Conservation (phyloP, 73 alveolate genomes). For the Tetrahymena elliotti region DNA sequence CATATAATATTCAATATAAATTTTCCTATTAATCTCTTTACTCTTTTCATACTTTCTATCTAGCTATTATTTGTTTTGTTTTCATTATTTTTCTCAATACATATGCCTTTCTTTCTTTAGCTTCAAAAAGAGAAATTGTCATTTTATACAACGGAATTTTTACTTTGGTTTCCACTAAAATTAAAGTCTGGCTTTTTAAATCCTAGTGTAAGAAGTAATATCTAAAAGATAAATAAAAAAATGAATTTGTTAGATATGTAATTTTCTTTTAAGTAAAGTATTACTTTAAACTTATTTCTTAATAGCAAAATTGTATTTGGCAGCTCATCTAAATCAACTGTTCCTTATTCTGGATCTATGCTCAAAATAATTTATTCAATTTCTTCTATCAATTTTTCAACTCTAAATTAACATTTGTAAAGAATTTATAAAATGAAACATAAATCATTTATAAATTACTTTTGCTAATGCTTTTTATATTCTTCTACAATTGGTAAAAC, state of each 20-base stretch:
- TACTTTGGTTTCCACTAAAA: not conserved
- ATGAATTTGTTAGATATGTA: not conserved
- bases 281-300: not conserved
- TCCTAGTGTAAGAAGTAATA: not conserved
- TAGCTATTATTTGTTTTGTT: too few species aligned
- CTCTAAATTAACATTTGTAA: not conserved
- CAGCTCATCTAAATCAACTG: not conserved
- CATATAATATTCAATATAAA: too few species aligned
- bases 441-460: too few species aligned
- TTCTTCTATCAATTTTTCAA: not conserved
- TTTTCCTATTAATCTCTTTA: too few species aligned
- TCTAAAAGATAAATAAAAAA: not conserved
- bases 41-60: too few species aligned
- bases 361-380: not conserved
- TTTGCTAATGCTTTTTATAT: not conserved
- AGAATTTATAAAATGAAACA: not conserved
- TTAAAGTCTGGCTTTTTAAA: not conserved
- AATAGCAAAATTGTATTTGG: not conserved
- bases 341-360: not conserved
- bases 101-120: not conserved
- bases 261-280: not conserved
- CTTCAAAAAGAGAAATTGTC: not conserved
- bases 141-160: not conserved
- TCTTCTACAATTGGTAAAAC: not conserved
- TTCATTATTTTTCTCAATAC: not conserved